Conservation (phyloP, 495 filamentous ascomycete genomes). For the Achaetomiella virescens region DNA sequence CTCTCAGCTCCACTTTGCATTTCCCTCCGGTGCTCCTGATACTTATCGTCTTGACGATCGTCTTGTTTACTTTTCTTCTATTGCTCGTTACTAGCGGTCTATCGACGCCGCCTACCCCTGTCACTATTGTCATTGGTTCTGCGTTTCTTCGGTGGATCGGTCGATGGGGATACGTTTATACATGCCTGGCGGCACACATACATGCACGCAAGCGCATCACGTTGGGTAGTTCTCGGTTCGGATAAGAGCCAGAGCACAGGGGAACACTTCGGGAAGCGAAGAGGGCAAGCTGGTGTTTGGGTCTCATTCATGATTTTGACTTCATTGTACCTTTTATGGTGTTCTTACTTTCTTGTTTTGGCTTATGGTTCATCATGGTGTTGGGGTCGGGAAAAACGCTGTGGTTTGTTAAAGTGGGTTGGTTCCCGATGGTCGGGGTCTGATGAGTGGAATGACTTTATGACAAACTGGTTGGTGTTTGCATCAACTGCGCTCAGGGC, state of each 20-base stretch:
- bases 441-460: no score
- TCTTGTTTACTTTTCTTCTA: background rate
- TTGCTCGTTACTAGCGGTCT: background rate
- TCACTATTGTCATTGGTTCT: slow-evolving; percentile 2
- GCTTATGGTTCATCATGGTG: no score
- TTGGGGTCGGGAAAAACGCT: background rate
- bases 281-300: no score
- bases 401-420: background rate
- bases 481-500: no score
- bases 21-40: background rate
- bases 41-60: background rate
- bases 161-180: slow-evolving; percentile 12
- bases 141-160: background rate
- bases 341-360: slow-evolving; percentile 12
- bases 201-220: background rate
- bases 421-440: background rate
- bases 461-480: no score
- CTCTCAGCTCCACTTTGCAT: background rate
- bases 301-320: background rate
- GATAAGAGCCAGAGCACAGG: no score
- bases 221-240: background rate
- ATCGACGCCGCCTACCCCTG: background rate
- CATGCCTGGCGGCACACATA: no score
- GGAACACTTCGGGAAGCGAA: no score
- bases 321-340: background rate